Evolutionary conservation across 2,329 filamentous ascomycete species (phyloP), one percentile per base, ranked within the genome.

Genomic region (Rasamsonia emersonii): DNA sequence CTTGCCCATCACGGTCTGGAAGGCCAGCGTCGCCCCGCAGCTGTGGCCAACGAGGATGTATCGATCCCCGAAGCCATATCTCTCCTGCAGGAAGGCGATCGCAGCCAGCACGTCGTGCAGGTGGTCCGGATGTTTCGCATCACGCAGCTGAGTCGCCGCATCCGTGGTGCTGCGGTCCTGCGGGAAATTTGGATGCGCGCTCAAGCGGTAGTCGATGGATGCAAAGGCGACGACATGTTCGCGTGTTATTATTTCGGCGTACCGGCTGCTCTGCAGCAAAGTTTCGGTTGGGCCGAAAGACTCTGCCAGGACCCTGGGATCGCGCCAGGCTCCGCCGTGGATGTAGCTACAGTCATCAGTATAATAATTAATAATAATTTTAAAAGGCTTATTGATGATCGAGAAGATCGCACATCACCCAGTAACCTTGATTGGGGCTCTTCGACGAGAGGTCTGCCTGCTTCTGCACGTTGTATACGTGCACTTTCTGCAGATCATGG

Each of bases 301-400:
- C 5, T 41, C 33, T 3, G 58, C 48, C 9, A 56, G 59, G 21
- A 62, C 50, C 8, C 43, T 48, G 30, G 64, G 64, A 38, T 68
- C 65, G 25, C 65, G 58, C 59, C 65, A 69, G 42, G 64, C 66
- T 33, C 65, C 65, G 25, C 65, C 65, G 42, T 69, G 65, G 36
- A 69, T 63, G 38, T 61, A 65, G 33, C 59, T 62, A 28, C n/a
- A n/a, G n/a, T n/a, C n/a, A n/a, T 27, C 10, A 7, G 18, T 14
- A 18, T 14, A 21, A 14, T 18, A 16, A 13, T 36, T 18, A 18
- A 37, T 19, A 31, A 18, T 15, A 9, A 11, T 18, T 24, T n/a
- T 11, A 4, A 7, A 19, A 17, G 15, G 23, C 5, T 20, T 23
- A 2, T 4, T 4, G 18, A 13, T 23, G 11, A 14, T 16, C 13